Evolutionary conservation across 441 rosid species (phyloP), one percentile per base, ranked within the genome.

Genomic region (Aquilaria agallochum): DNA sequence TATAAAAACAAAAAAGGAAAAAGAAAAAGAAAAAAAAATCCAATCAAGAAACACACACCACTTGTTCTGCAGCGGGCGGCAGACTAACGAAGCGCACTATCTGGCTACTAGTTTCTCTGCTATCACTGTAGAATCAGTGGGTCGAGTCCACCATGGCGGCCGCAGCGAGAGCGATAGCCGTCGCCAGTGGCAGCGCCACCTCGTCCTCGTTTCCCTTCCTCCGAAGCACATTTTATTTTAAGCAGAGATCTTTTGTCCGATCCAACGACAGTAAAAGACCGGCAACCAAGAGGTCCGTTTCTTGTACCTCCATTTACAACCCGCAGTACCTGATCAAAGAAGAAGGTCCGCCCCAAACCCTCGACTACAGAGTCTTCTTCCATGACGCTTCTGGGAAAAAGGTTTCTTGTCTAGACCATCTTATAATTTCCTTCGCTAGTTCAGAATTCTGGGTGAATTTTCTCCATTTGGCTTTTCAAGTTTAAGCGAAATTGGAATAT

Each of bases 291-390:
- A 75, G 84, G 74, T 68, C 72, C 32, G 77, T 80, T 66, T 71
- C 92, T 5, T 88, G 97, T 73, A 60, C 45, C 3, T 90, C 96
- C 12, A 79, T 88, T 0, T 74, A 87, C 59, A 85, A 77, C 5
- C 94, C 96, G 56, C 68, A 78, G 70, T 70, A 81, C 56, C 77
- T 73, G 68, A 70, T 80, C 76, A 73, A 78, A 64, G 89, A 82
- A 69, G 96, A 85, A 65, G 96, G 97, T 40, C 83, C 73, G 68
- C 82, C 91, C 8, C 88, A 84, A 64, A 78, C 93, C 60, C 76
- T 92, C n/a, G 97, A 89, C 66, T 89, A 89, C 73, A 76, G 96
- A 2, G 89, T 87, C 52, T 89, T 87, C 80, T 82, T 89, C 71
- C 77, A 71, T 52, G 86, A 85, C 63, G 63, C 71, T 46, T 79